Evolutionary conservation across 306 rosid species (phyloP).

Genomic region (Trifolium repens): DNA sequence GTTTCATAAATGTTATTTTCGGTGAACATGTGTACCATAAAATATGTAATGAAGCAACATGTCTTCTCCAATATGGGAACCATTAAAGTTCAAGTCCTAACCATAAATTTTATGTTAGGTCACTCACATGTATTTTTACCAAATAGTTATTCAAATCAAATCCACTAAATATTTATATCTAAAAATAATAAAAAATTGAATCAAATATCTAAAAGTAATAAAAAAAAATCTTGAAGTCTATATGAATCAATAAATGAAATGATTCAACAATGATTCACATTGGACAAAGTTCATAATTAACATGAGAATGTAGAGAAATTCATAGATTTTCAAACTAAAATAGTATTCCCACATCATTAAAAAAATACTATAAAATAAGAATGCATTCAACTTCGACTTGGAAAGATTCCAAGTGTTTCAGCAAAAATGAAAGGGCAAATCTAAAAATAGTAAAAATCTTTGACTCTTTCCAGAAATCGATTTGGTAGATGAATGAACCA

Average conservation of each 20-base stretch:
- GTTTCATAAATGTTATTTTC: neutral
- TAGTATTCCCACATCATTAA: neutral
- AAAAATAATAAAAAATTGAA: neutral
- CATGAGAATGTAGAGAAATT: neutral
- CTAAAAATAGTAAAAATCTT: slow-evolving; percentile 4
- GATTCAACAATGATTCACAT: neutral
- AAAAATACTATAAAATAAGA: neutral
- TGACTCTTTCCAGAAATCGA: neutral
- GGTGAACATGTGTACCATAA: neutral
- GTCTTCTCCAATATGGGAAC: slow-evolving; percentile 37
- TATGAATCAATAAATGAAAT: neutral
- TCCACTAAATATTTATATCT: neutral
- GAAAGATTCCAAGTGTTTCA: slow-evolving; percentile 23
- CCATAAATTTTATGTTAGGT: slow-evolving; percentile 15
- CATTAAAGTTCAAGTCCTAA: slow-evolving; percentile 4
- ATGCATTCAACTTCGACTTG: neutral
- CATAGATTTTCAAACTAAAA: neutral
- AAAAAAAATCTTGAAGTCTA: neutral
- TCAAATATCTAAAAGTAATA: neutral
- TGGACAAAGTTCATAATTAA: neutral
- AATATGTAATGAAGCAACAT: neutral
- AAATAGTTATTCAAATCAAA: neutral
- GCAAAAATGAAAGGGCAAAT: neutral
- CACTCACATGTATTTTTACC: slow-evolving; percentile 27
- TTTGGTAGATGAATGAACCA: slow-evolving; percentile 16